These are phyloP conservation scores for Strobilomyces confusus DNA, from an alignment of 768 basidiomycete genomes.

Conservation along the genomic window DNA sequence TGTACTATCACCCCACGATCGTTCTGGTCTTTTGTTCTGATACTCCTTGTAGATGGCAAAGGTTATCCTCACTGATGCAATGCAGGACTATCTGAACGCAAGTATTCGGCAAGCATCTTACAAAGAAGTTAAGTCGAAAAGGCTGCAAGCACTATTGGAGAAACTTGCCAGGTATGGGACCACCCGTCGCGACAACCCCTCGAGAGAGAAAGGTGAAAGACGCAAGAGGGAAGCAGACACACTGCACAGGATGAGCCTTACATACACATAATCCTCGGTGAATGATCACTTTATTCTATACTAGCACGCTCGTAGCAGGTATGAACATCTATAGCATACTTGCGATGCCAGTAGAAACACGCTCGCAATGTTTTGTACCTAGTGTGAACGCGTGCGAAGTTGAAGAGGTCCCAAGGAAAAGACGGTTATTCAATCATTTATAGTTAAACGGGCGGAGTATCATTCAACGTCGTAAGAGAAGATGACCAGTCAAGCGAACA, in stretches of 20 bases:
- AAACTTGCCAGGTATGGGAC: constrained; percentile 71
- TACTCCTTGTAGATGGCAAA: constrained; percentile 52
- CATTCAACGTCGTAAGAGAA: constrained; percentile 57
- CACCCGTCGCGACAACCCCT: constrained; percentile 52
- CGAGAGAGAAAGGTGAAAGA: constrained; percentile 65
- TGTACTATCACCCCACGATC: constrained; percentile 22
- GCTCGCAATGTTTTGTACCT: background rate
- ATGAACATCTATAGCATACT: constrained; percentile 20
- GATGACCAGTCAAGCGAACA: constrained; percentile 51
- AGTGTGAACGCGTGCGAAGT: constrained; percentile 13
- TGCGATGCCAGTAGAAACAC: constrained; percentile 7
- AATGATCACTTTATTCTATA: constrained; percentile 7
- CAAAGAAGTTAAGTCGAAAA: constrained; percentile 61
- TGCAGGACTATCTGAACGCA: constrained; percentile 78
- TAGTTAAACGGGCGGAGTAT: constrained; percentile 43
- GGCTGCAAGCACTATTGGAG: constrained; percentile 69
- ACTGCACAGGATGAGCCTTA: constrained; percentile 52
- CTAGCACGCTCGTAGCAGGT: constrained; percentile 1
- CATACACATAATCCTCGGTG: constrained; percentile 12
- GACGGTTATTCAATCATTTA: constrained; percentile 25
- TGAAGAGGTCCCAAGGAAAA: constrained; percentile 29
- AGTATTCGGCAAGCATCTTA: constrained; percentile 65
- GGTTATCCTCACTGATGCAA: constrained; percentile 66
- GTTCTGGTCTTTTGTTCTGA: constrained; percentile 6
- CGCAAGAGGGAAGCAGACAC: constrained; percentile 76